A percentile compares a stretch with the other conserved stretches of the same genome.
Conservation (phyloP, 2,329 filamentous ascomycete species). For the Hypoxylon sp. region DNA sequence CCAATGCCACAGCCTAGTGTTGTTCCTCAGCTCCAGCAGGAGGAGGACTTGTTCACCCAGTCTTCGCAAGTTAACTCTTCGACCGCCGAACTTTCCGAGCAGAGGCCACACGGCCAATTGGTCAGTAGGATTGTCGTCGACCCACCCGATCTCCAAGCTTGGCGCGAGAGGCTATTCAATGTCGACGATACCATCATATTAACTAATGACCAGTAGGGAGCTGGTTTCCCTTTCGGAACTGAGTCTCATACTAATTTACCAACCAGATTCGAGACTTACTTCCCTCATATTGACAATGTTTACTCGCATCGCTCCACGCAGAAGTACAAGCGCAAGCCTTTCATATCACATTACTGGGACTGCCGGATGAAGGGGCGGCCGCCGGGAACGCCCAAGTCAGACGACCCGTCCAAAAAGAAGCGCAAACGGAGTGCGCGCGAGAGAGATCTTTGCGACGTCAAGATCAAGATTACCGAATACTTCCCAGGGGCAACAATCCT, state of each 20-base stretch:
- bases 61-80: conserved; percentile 45
- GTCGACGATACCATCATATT: conserved; percentile 81
- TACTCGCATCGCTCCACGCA: conserved; percentile 89
- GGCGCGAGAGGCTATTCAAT: conserved; percentile 81
- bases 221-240: conserved; percentile 52
- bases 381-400: conserved; percentile 82
- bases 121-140: conserved; percentile 72
- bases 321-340: conserved; percentile 84
- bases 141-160: conserved; percentile 76
- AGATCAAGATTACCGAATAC: conserved; percentile 89
- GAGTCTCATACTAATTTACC: conserved; percentile 28
- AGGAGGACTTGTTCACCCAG: conserved; percentile 56
- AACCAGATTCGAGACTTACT: conserved; percentile 81
- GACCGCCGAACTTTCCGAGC: conserved; percentile 55
- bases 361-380: conserved; percentile 85
- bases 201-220: conserved; percentile 76
- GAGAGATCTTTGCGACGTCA: conserved; percentile 86
- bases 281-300: conserved; percentile 86
- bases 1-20: conserved; percentile 52
- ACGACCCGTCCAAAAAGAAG: conserved; percentile 86
- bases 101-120: conserved; percentile 66
- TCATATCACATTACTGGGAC: conserved; percentile 88
- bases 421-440: conserved; percentile 82
- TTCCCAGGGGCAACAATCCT: conserved; percentile 68
- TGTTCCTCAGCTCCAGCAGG: conserved; percentile 53